Conservation (phyloP, 2,329 filamentous ascomycete genomes). For the Fusarium torulosum region DNA sequence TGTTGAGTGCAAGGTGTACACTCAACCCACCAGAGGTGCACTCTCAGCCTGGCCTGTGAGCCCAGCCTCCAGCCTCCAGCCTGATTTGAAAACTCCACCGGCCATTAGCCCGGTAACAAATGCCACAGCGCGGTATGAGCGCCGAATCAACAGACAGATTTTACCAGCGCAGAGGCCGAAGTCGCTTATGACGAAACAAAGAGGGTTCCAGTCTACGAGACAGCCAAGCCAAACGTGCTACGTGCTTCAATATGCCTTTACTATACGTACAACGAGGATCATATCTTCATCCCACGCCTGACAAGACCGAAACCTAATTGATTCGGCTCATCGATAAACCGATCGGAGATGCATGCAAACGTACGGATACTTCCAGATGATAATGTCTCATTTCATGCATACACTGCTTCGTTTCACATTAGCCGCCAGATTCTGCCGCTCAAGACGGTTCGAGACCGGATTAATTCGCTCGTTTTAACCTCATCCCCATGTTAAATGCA, state of each 20-base stretch:
- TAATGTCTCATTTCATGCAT: conserved; percentile 20
- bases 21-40: conserved; percentile 28
- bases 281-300: conserved; percentile 11
- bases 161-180: conserved; percentile 41
- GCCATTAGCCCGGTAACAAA: conserved; percentile 43
- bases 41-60: conserved; percentile 25
- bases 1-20: conserved; percentile 27
- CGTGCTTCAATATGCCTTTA: conserved; percentile 10
- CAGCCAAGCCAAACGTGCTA: conserved; percentile 22
- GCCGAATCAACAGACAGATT: conserved; percentile 39
- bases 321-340: conserved; percentile 23
- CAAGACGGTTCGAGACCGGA: conserved; percentile 23
- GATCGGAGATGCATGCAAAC: conserved; percentile 5
- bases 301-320: conserved; percentile 12
- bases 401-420: conserved; percentile 22
- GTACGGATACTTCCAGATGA: conserved; percentile 1
- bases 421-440: conserved; percentile 36
- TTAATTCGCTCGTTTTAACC: conserved; percentile 24
- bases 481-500: conserved; percentile 30
- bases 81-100: conserved; percentile 36
- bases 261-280: not conserved
- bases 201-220: conserved; percentile 2
- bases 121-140: conserved; percentile 40
- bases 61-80: conserved; percentile 13
- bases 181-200: conserved; percentile 42